Evolutionary conservation across 305 asterid genomes (phyloP).

Genomic region (Plantago rigida): DNA sequence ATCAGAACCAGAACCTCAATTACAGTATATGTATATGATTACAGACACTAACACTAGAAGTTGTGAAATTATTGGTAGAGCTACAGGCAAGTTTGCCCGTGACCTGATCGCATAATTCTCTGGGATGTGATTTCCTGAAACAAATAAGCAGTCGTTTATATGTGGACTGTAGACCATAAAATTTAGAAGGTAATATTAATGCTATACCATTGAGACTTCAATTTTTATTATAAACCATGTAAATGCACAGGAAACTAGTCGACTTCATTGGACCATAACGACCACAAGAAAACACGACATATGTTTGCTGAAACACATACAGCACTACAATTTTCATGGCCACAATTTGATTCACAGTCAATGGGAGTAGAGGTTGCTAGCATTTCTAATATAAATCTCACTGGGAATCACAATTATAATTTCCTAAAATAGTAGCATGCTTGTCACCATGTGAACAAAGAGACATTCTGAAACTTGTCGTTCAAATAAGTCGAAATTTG

Average conservation of each 20-base stretch:
- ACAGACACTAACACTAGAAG: no score
- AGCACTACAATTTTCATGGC: constrained; percentile 22
- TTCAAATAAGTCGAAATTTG: constrained; percentile 14
- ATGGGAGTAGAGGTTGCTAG: constrained; percentile 23
- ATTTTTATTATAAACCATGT: background rate
- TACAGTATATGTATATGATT: no score
- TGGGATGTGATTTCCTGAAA: constrained; percentile 10
- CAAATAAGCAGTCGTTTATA: background rate
- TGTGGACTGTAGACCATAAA: background rate
- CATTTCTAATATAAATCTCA: constrained; percentile 11
- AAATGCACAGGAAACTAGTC: constrained; percentile 11
- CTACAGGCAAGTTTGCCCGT: constrained; percentile 1
- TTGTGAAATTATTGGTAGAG: no score
- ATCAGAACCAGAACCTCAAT: no score
- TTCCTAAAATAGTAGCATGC: constrained; percentile 22
- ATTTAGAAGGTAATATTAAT: background rate
- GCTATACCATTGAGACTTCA: background rate
- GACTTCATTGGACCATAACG: constrained; percentile 25
- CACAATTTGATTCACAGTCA: constrained; percentile 25
- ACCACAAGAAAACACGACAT: constrained; percentile 20
- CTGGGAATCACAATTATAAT: constrained; percentile 21
- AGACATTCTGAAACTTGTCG: constrained; percentile 2
- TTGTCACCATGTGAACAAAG: constrained; percentile 18
- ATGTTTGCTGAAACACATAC: constrained; percentile 15
- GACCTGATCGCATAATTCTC: constrained; percentile 6